A percentile compares a stretch with the other conserved stretches of the same genome.
These are phyloP conservation scores for Leccinellum rugosiceps DNA, from an alignment of 768 basidiomycete species.

Conservation along the genomic window DNA sequence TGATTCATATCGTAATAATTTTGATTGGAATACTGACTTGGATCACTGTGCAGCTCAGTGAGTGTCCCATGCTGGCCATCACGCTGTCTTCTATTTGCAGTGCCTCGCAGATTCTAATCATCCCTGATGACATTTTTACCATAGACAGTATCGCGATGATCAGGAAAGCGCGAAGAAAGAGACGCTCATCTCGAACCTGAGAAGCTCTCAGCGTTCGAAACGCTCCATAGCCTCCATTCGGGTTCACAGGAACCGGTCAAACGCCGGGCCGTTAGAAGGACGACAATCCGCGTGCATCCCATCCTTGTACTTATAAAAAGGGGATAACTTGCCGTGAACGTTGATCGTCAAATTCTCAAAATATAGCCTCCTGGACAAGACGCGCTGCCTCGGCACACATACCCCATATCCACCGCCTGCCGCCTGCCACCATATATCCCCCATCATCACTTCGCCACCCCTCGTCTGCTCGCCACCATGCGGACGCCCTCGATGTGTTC, in stretches of 20 bases:
- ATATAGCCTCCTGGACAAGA: background rate
- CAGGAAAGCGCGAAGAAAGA: too few relatives aligned
- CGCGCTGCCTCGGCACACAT: background rate
- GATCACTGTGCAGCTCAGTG: too few relatives aligned
- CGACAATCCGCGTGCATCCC: too few relatives aligned
- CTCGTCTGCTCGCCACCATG: slow-evolving; percentile 6
- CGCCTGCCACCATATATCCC: background rate
- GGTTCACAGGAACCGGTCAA: slow-evolving; percentile 3
- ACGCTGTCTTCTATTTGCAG: background rate
- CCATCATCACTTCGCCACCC: background rate
- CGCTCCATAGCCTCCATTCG: background rate
- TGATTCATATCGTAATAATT: background rate
- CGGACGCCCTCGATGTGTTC: slow-evolving; percentile 12
- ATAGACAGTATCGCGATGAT: background rate
- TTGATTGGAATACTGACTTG: too few relatives aligned
- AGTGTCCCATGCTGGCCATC: too few relatives aligned
- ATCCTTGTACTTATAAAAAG: slow-evolving; percentile 5
- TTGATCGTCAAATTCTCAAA: background rate
- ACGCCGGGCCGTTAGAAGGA: too few relatives aligned
- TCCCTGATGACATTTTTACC: too few relatives aligned
- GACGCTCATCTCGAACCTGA: slow-evolving; percentile 6
- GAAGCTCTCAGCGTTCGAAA: slow-evolving; percentile 13
- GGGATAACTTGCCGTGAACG: too few relatives aligned
- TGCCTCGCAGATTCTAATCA: background rate
- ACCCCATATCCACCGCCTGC: too few relatives aligned